Base-by-base conservation (phyloP, 371 early-diverging fungal species). In the Mucor plumbeus region DNA sequence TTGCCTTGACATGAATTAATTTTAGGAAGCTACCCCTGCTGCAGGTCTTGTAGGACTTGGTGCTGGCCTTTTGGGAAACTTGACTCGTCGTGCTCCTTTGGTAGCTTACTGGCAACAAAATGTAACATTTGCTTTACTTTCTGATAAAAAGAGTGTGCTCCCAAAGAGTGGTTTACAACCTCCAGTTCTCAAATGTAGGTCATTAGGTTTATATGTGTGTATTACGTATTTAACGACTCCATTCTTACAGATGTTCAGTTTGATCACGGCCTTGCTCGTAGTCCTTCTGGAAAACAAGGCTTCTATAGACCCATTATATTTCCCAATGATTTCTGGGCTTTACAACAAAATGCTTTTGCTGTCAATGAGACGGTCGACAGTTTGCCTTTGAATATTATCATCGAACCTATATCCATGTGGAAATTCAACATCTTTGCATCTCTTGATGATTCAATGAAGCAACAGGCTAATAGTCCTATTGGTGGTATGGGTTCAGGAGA, bases 71-170 rank as follows among this genome's bases (percentile, higher is more conserved):
- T 60, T 76, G 43, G 77, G 72, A 21, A 75, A 75, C 56, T 75
- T 68, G 64, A 81, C 72, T 26, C 68, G 75, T 59, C 72, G 74
- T 17, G 83, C 78, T 0, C 83, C 89, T 5, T 78, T 92, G 63
- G 84, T 92, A n/a, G 88, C 93, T 39, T 88, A 95, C 79, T 96
- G 95, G 95, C 89, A 90, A 77, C 83, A 86, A 21, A 96, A 97
- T 68, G 69, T 96, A 61, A 95, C 96, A 5, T 67, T 95, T 39
- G 78, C 80, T 56, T 59, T 93, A 4, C 78, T 95, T 31, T 81
- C 76, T 14, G 87, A 88, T n/a, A 64, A 71, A 57, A 77, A 67
- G 19, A 65, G 47, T 7, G 74, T 38, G 33, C 87, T 72, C 84
- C 89, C 58, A 71, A 88, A 66, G 63, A 74, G 26, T 63, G 72